Evolutionary conservation across 2,329 filamentous ascomycete species (phyloP), one percentile per base, ranked within the genome.

Genomic region (Grosmannia huntii): DNA sequence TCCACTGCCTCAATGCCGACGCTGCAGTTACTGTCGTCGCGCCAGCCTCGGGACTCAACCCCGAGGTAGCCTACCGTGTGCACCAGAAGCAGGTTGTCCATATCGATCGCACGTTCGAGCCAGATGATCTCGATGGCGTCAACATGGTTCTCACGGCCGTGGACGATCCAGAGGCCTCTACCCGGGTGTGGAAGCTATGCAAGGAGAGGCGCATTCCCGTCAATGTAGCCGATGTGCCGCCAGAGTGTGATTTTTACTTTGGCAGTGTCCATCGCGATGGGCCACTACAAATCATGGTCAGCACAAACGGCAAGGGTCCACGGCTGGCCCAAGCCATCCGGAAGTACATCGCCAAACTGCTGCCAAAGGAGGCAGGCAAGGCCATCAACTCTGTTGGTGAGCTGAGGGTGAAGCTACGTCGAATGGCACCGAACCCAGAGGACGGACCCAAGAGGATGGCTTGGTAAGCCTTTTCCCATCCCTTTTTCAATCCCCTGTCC

Each of bases 171-270:
- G 87, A 84, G 53, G 91, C 90, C n/a, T 96, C 90, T 0, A 86
- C 89, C 0, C 79, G 82, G 62, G 90, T 99, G 68, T 99, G 90
- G 88, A 92, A 92, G 69, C 79, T 96, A 27, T 97, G 92, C 79
- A 92, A 95, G 71, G 81, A 90, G 69, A 81, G 78, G 60, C 84
- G 84, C 61, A 88, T 97, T 63, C 84, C 90, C 6, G 91, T 90
- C 59, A 99, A 99, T 71, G 96, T 99, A 64, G 94, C 94, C 64
- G 94, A 99, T 69, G 94, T 99, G 4, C 94, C 94, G 0, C 82
- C 90, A 0, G 94, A 99, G 71, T 99, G 94, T 72, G 94, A 99
- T 68, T 99, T 99, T 69, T 99, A 96, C 77, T 99, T 99, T 74
- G 94, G 94, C 62, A 94, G 88, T 69, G 86, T 96, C 46, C 89